phyloP scores from a whole-genome alignment of 768 basidiomycete genomes.

The Trametes gibbosa region DNA sequence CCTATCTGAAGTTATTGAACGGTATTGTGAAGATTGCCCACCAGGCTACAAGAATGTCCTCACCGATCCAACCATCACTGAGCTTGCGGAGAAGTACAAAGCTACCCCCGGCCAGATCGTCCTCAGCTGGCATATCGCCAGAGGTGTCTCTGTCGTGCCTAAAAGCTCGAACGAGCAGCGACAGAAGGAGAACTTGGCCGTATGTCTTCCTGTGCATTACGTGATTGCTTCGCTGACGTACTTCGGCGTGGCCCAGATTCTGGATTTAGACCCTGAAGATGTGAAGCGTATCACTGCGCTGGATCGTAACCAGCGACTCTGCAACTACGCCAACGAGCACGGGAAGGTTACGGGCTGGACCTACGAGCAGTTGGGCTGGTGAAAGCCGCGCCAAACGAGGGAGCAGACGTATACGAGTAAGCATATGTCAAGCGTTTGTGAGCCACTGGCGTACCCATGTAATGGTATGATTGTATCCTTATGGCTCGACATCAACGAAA shows the following conservation, averaged over 20 bases:
- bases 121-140: conserved; percentile 50
- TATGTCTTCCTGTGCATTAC: conserved; percentile 26
- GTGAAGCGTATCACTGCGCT: conserved; percentile 32
- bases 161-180: conserved; percentile 45
- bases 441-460: neutral
- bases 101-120: conserved; percentile 46
- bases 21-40: conserved; percentile 10
- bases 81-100: conserved; percentile 47
- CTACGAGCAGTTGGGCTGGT: conserved; percentile 41
- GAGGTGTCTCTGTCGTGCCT: conserved; percentile 44
- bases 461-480: neutral
- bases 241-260: conserved; percentile 24
- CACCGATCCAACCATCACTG: conserved; percentile 42
- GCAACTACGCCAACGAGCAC: conserved; percentile 30
- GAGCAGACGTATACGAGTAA: neutral
- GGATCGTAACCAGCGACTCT: conserved; percentile 34
- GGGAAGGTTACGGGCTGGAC: conserved; percentile 38
- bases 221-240: neutral
- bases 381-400: neutral
- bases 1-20: neutral
- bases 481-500: no score
- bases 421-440: neutral
- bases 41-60: conserved; percentile 44
- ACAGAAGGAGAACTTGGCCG: conserved; percentile 50
- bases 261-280: conserved; percentile 33